Conservation (phyloP, 1,284 basidiomycete species). For the Pascua sp. region DNA sequence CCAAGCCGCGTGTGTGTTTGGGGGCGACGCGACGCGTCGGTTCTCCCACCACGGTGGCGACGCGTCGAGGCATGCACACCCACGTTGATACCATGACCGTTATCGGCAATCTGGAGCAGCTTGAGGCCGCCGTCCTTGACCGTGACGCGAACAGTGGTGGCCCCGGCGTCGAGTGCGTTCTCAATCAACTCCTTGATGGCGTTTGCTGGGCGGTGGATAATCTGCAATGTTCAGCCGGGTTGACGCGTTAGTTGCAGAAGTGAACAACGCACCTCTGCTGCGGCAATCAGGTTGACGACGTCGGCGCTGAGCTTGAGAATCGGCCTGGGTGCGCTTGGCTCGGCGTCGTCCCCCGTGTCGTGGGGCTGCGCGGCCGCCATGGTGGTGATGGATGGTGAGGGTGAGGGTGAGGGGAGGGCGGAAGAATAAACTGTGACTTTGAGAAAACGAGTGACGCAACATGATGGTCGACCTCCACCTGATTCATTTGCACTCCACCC, state of each 20-base stretch:
- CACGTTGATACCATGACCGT: slow-evolving; percentile 89
- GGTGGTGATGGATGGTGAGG: too few relatives aligned
- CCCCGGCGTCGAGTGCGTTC: slow-evolving; percentile 88
- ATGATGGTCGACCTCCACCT: too few relatives aligned
- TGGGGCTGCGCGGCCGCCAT: too few relatives aligned
- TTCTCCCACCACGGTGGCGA: neutral
- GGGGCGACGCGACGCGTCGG: neutral
- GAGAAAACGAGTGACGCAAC: too few relatives aligned
- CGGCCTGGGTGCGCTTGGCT: slow-evolving; percentile 18
- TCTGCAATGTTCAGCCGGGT: slow-evolving; percentile 54
- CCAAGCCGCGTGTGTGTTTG: neutral
- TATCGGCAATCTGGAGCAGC: slow-evolving; percentile 92
- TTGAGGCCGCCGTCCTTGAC: slow-evolving; percentile 96
- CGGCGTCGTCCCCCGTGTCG: neutral
- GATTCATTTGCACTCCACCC: neutral
- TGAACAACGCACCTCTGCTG: slow-evolving; percentile 54
- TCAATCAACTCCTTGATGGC: slow-evolving; percentile 96
- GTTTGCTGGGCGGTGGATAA: slow-evolving; percentile 93
- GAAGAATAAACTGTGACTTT: too few relatives aligned
- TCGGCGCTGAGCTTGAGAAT: slow-evolving; percentile 53
- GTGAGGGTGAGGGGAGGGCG: too few relatives aligned
- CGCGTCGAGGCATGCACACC: slow-evolving; percentile 23
- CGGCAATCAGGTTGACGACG: slow-evolving; percentile 62
- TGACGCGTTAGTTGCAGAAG: neutral
- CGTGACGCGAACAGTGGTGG: slow-evolving; percentile 80